Evolutionary conservation across 345 rosid species (phyloP).

Genomic region (Hibiscus trionum): DNA sequence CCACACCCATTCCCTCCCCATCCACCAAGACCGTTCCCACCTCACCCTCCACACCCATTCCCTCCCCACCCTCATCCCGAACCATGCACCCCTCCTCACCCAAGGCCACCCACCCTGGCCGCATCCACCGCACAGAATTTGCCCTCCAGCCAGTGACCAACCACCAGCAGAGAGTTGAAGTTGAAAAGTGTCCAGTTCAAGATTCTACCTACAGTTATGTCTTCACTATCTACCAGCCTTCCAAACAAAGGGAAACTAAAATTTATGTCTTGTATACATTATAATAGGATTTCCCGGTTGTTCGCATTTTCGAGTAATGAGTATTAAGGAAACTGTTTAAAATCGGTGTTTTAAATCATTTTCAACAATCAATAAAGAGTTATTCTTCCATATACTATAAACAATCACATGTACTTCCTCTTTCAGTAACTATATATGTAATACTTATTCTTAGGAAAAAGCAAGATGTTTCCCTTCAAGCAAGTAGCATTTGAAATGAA

Average conservation of each 20-base stretch:
- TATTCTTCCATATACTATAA: background rate
- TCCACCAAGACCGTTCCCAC: background rate
- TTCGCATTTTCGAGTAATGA: background rate
- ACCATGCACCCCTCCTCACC: background rate
- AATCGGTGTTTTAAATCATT: background rate
- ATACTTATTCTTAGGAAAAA: background rate
- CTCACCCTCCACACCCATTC: background rate
- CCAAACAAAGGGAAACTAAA: background rate
- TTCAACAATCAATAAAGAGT: background rate
- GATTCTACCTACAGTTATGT: background rate
- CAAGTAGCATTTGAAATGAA: background rate
- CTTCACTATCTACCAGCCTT: background rate
- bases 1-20: background rate
- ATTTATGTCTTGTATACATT: background rate
- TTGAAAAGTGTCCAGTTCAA: background rate
- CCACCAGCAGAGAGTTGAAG: background rate
- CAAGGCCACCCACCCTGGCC: background rate
- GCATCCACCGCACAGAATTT: background rate
- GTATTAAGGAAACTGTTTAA: background rate
- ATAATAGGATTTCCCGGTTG: background rate
- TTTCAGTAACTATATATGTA: background rate
- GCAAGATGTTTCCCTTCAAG: background rate
- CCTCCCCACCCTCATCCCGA: slow-evolving; percentile 5
- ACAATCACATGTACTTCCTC: background rate
- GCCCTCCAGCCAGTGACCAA: background rate